Evolutionary conservation across 2,329 filamentous ascomycete genomes (phyloP).

Genomic region (Ceratocystis eucalypticola): DNA sequence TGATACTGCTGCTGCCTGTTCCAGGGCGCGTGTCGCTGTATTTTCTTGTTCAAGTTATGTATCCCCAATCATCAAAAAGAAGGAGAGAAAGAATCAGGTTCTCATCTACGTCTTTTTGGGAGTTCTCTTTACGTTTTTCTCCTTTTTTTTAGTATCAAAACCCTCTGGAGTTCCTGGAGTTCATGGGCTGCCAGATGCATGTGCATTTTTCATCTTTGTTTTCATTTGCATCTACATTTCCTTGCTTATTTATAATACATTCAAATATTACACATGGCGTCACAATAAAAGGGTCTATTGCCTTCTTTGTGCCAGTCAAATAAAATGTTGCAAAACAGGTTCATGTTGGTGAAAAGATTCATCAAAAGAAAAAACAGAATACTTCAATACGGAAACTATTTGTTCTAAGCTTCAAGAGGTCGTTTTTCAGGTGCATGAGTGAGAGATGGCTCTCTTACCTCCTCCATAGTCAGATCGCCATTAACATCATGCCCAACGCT

Average conservation of each 20-base stretch:
- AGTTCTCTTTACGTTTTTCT: too few species aligned
- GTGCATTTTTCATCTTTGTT: neutral
- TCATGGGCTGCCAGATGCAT: neutral
- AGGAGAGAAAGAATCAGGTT: neutral
- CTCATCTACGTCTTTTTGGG: neutral
- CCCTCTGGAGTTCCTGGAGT: neutral
- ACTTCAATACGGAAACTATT: neutral
- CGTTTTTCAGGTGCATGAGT: slow-evolving; percentile 22
- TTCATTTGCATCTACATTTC: neutral
- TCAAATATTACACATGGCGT: neutral
- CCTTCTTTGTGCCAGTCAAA: neutral
- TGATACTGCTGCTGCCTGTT: neutral
- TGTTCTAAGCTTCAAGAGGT: slow-evolving; percentile 11
- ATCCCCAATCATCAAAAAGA: neutral
- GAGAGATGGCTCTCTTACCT: slow-evolving; percentile 22
- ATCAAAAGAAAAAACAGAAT: neutral
- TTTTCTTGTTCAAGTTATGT: neutral
- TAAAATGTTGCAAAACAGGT: neutral
- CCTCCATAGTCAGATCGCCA: slow-evolving; percentile 20
- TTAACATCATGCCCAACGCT: slow-evolving; percentile 11
- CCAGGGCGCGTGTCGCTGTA: neutral
- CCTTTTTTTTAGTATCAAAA: neutral
- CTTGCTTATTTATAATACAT: neutral
- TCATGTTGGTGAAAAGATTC: neutral
- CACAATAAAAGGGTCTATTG: too few species aligned